Base-by-base conservation (phyloP, 495 filamentous ascomycete species). In the Corynascus novoguineensis region DNA sequence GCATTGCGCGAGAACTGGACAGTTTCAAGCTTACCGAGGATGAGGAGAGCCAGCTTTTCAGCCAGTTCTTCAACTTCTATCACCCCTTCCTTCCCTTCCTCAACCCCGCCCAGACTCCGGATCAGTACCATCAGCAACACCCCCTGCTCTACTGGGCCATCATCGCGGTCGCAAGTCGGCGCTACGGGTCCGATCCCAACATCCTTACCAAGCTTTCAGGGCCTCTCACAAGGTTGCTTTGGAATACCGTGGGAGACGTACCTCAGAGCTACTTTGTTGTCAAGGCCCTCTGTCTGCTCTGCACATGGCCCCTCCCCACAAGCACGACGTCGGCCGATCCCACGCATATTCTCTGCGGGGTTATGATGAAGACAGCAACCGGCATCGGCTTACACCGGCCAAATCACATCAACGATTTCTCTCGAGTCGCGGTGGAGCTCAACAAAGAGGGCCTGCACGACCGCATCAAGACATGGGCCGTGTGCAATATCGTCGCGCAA, bases 341-440 rank as follows among this genome's bases (percentile, higher is more conserved):
- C 2, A 96, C 91, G 0, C 92, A 95, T 64, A 95, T 95, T 73
- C 76, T 95, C 11, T 85, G 86, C 63, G 91, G 91, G 27, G 80
- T 93, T 63, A 92, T 96, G 90, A 87, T 95, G 79, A 90, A 95
- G 68, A 84, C 92, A 51, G 88, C 91, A 14, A 92, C 92, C 71
- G 89, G 92, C 59, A 87, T 92, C 55, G 91, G 91, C 47, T 81
- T 97, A 47, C 91, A 97, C 64, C 84, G 90, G 22, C 91, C 91
- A 8, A 91, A 87, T 38, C 88, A 96, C 71, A 85, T 87, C 19
- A 89, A 95, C 67, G 91, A 96, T 71, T 96, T 96, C 70, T 88
- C 87, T 25, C 83, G 89, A 22, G 87, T 89, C 38, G 83, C 84
- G 5, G 83, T 95, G 17, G 86, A 92, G 60, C 79, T 95, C 32